Evolutionary conservation across 2,329 filamentous ascomycete species (phyloP), one percentile per base, ranked within the genome.

Genomic region (Aspergillus ochraceoroseus): DNA sequence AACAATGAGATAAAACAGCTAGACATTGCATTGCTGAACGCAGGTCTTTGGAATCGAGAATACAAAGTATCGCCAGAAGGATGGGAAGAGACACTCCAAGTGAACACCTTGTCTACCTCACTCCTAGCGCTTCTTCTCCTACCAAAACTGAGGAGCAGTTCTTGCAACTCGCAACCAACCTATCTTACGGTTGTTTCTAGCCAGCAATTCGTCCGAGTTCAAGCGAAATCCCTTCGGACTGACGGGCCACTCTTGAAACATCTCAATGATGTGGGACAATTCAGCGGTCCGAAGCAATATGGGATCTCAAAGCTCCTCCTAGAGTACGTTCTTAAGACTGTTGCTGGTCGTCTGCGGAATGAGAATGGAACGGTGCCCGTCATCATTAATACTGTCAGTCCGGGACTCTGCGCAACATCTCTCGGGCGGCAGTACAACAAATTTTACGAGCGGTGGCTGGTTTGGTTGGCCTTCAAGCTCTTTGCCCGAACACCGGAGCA

Each of bases 81-180:
- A 4, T 76, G 67, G 62, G 74, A 77, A 43, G 62, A 70, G 38
- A 72, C 67, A 1, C 47, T 82, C 7, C 76, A 81, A 54, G 72
- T 79, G 48, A 80, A 81, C 52, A 66, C 71, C 1, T 59, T 82
- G 2, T 76, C 75, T 2, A 81, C 75, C 1, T 65, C 70, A 5
- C 62, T 80, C 1, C 59, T 82, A 5, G 74, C 66, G 0, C 47
- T 79, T 2, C 55, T 79, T 2, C 62, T 82, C 7, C 58, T 76
- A 1, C 72, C 71, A 0, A 69, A 70, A 37, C 52, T 76, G 8
- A 56, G 59, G 15, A 55, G 51, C 5, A 64, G 63, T 30, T 61
- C 65, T 12, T 52, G 56, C 3, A 34, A 37, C 1, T 47, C 55
- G 2, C 50, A 54, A 1, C 57, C 63, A 2, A 57, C 67, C 0